Evolutionary conservation across 257 asterid genomes (phyloP).

Genomic region (Salvia miltiorrhiza): DNA sequence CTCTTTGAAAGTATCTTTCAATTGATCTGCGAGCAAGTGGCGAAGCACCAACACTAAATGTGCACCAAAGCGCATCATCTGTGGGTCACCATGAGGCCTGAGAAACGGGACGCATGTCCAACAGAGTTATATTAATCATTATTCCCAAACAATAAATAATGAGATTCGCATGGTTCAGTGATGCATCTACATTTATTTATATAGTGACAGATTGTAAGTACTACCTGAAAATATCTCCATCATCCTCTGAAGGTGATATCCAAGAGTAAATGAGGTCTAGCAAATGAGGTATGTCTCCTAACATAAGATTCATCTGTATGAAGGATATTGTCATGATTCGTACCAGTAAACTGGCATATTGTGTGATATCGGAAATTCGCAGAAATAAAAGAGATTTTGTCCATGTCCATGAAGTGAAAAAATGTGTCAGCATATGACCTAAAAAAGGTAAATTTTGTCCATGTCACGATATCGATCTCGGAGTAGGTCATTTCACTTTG

Average conservation of each 20-base stretch:
- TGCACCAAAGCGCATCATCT: conserved; percentile 99
- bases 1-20: conserved; percentile 80
- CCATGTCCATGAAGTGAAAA: neutral
- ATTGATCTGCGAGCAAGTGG: conserved; percentile 73
- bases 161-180: conserved; percentile 10
- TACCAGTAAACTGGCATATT: conserved; percentile 12
- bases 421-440: neutral
- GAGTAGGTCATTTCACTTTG: neutral
- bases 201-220: conserved; percentile 6
- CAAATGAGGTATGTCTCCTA: conserved; percentile 84
- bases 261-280: conserved; percentile 89
- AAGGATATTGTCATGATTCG: conserved; percentile 35
- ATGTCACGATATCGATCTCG: neutral
- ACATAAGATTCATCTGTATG: conserved; percentile 89
- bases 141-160: conserved; percentile 8
- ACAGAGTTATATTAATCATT: conserved; percentile 15
- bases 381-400: conserved; percentile 1
- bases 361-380: neutral
- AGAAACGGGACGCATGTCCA: conserved; percentile 21
- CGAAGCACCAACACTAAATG: conserved; percentile 94
- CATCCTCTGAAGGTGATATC: conserved; percentile 88
- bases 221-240: conserved; percentile 69
- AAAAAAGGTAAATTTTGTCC: neutral
- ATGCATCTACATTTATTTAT: neutral
- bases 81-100: conserved; percentile 99